Evolutionary conservation across 2,329 filamentous ascomycete genomes (phyloP).

Genomic region (Penicillium expansum): DNA sequence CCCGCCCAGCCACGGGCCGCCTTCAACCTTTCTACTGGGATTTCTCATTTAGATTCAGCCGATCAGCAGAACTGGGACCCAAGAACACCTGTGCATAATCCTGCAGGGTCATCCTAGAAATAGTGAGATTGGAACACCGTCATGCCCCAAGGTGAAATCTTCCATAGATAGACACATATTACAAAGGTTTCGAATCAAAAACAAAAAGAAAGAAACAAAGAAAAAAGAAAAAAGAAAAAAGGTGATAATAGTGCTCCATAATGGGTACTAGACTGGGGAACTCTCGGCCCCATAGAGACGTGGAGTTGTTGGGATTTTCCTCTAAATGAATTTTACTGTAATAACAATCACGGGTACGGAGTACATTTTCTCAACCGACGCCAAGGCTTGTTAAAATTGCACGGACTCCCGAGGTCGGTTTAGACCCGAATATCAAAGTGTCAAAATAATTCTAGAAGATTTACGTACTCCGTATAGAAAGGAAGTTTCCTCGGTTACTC

Average conservation of each 20-base stretch:
- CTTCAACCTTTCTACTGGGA: constrained; percentile 18
- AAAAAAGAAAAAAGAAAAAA: not conserved
- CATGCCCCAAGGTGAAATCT: not conserved
- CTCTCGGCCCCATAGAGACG: constrained; percentile 15
- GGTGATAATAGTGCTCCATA: not conserved
- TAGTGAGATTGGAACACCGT: not conserved
- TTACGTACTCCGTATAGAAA: not conserved
- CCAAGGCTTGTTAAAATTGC: not conserved
- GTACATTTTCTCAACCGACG: not conserved
- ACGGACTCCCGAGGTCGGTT: not conserved
- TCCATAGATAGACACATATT: not conserved
- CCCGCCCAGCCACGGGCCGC: constrained; percentile 20
- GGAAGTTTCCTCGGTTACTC: not conserved
- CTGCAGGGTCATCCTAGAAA: not conserved
- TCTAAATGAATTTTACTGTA: not conserved
- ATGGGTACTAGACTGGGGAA: constrained; percentile 7
- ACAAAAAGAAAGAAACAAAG: not conserved
- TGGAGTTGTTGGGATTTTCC: constrained; percentile 14
- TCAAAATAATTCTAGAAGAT: not conserved
- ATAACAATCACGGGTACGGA: not conserved
- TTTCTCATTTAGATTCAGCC: not conserved
- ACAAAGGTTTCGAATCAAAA: not conserved
- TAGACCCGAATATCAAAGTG: not conserved
- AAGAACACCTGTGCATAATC: not conserved
- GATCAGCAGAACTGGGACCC: not conserved